A percentile compares a stretch with the other conserved stretches of the same genome.
phyloP scores from a whole-genome alignment of 2,329 filamentous ascomycete species.

The Dactylellina cionopaga region DNA sequence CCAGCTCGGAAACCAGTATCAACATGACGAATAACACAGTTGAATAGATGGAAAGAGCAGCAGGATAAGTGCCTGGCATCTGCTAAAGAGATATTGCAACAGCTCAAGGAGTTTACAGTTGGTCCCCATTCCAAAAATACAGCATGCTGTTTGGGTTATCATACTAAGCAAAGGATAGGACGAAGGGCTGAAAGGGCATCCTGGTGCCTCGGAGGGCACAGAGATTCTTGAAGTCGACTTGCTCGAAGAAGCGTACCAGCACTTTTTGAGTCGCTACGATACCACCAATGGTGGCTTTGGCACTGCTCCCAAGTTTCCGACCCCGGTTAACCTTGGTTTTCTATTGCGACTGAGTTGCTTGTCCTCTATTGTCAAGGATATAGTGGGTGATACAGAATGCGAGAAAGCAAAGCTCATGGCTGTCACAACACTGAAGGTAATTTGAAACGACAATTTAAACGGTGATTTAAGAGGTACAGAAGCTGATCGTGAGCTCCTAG shows the following conservation, averaged over 20 bases:
- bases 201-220: conserved; percentile 61
- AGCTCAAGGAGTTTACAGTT: conserved; percentile 86
- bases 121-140: too few species aligned
- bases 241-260: conserved; percentile 85
- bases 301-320: conserved; percentile 84
- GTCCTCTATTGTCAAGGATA: conserved; percentile 77
- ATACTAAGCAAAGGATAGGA: conserved; percentile 37
- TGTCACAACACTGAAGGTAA: conserved; percentile 73
- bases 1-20: background rate
- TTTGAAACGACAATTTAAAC: background rate
- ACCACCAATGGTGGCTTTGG: conserved; percentile 81
- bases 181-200: conserved; percentile 55
- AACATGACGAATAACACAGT: background rate
- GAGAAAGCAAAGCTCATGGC: conserved; percentile 80
- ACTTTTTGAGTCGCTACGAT: conserved; percentile 85
- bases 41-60: conserved; percentile 81
- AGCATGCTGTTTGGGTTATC: background rate
- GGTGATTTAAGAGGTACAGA: background rate
- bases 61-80: conserved; percentile 83
- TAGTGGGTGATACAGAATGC: conserved; percentile 86
- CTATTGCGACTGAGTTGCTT: conserved; percentile 78
- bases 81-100: conserved; percentile 80
- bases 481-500: conserved; percentile 59
- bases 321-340: conserved; percentile 84
- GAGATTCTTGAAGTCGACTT: conserved; percentile 88